phyloP scores from a whole-genome alignment of 768 basidiomycete species.

The Leccinum sublutescens region DNA sequence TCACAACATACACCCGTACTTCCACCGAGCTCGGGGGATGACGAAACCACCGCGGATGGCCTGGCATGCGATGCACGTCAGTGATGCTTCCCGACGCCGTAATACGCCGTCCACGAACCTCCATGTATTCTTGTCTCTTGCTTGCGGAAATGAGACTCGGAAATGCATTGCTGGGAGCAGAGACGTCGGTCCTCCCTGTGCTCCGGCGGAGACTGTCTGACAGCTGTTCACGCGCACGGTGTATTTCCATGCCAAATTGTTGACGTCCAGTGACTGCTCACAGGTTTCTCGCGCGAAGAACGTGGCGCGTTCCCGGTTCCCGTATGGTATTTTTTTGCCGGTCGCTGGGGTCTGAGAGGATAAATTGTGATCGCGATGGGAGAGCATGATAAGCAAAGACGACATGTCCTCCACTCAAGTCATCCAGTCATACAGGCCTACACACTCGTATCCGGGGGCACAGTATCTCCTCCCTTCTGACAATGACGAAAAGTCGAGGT shows the following conservation, averaged over 20 bases:
- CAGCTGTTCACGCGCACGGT: not conserved
- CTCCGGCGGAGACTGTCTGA: no score
- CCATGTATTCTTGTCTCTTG: not conserved
- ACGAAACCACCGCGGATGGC: not conserved
- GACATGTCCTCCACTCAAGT: conserved; percentile 1
- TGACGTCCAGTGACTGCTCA: not conserved
- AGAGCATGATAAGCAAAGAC: not conserved
- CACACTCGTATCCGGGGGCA: conserved; percentile 17
- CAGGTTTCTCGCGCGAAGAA: not conserved
- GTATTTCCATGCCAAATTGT: not conserved
- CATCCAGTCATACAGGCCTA: conserved; percentile 5
- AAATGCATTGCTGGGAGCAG: not conserved
- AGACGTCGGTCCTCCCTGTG: not conserved
- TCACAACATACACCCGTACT: not conserved
- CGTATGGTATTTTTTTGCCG: not conserved
- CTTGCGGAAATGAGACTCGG: not conserved
- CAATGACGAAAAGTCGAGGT: conserved; percentile 19
- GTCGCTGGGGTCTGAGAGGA: not conserved
- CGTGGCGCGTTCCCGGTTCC: not conserved
- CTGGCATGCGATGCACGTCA: not conserved
- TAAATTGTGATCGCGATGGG: not conserved
- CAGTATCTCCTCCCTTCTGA: conserved; percentile 25
- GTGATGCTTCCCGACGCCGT: not conserved
- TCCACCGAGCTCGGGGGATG: not conserved
- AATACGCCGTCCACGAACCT: not conserved